Evolutionary conservation across 2,329 filamentous ascomycete species (phyloP).

Genomic region (Samsoniella hepiali): DNA sequence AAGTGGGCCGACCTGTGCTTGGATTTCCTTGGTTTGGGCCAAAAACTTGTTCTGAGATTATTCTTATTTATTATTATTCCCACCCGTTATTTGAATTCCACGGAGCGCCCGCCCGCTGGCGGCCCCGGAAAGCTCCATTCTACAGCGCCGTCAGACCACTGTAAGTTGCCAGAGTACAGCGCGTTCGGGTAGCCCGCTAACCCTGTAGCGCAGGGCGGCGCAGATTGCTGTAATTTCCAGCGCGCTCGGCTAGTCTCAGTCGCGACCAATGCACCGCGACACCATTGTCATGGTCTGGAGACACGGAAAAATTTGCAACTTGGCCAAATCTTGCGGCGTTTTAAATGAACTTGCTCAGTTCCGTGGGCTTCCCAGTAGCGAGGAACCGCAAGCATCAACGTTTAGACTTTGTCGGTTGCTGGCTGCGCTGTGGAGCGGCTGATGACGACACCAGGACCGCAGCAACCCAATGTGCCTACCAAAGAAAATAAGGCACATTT

Average conservation of each 20-base stretch:
- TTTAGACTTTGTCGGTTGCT: not conserved
- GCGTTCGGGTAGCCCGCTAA: not conserved
- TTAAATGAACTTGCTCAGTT: not conserved
- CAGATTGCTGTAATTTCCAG: slow-evolving; percentile 7
- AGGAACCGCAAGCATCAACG: slow-evolving; percentile 2
- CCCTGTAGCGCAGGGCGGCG: not conserved
- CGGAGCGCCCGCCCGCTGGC: not conserved
- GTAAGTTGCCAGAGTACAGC: not conserved
- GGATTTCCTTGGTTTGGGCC: slow-evolving; percentile 9
- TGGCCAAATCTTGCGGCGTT: no score
- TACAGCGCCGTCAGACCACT: not conserved
- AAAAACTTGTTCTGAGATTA: not conserved
- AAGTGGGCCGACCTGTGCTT: not conserved
- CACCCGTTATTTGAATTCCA: not conserved
- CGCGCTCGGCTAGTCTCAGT: slow-evolving; percentile 2
- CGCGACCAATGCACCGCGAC: not conserved
- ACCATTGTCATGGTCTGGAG: not conserved
- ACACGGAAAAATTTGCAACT: not conserved
- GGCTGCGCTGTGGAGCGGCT: slow-evolving; percentile 3
- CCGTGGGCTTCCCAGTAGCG: not conserved
- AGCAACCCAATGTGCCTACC: not conserved
- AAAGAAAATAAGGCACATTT: no score
- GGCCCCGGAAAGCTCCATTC: not conserved
- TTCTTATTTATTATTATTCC: not conserved
- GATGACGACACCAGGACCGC: slow-evolving; percentile 13